phyloP scores from a whole-genome alignment of 1,139 yeast species.

The Kodamaea derodonti region DNA sequence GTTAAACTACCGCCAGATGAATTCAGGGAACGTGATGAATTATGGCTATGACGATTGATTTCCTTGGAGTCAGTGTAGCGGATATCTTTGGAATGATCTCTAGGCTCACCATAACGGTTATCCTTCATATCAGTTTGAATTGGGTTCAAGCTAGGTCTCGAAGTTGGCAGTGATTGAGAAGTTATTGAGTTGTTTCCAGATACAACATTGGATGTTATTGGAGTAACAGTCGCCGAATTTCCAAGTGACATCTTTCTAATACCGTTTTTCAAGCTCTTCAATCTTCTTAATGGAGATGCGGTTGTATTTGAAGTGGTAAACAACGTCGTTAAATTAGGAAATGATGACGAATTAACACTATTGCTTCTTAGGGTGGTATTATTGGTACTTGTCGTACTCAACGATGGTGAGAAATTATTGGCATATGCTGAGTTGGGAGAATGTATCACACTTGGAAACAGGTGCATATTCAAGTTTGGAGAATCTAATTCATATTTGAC shows the following conservation, averaged over 20 bases:
- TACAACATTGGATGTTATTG: not conserved
- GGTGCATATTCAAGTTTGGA: slow-evolving; percentile 14
- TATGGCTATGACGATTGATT: slow-evolving; percentile 10
- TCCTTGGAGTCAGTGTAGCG: too few relatives aligned
- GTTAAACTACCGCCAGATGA: slow-evolving; percentile 10
- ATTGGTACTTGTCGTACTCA: slow-evolving; percentile 4
- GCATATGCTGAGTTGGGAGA: slow-evolving; percentile 7
- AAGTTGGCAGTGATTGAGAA: slow-evolving; percentile 7
- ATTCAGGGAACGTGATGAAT: slow-evolving; percentile 10
- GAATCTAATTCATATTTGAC: slow-evolving; percentile 18
- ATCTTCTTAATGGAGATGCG: slow-evolving; percentile 29
- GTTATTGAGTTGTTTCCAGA: not conserved
- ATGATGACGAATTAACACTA: slow-evolving; percentile 5
- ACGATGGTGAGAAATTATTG: slow-evolving; percentile 2
- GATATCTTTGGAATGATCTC: too few relatives aligned
- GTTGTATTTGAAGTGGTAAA: slow-evolving; percentile 2
- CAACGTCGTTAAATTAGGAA: slow-evolving; percentile 7
- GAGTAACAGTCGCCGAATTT: not conserved
- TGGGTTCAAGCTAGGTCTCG: slow-evolving; percentile 20
- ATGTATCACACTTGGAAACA: slow-evolving; percentile 10
- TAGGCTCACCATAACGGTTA: too few relatives aligned
- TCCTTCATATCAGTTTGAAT: slow-evolving; percentile 19
- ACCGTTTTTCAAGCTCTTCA: slow-evolving; percentile 38
- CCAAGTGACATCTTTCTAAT: slow-evolving; percentile 30
- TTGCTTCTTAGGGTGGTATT: not conserved